Conservation (phyloP, 2,329 filamentous ascomycete genomes). For the Penicillium sp. region DNA sequence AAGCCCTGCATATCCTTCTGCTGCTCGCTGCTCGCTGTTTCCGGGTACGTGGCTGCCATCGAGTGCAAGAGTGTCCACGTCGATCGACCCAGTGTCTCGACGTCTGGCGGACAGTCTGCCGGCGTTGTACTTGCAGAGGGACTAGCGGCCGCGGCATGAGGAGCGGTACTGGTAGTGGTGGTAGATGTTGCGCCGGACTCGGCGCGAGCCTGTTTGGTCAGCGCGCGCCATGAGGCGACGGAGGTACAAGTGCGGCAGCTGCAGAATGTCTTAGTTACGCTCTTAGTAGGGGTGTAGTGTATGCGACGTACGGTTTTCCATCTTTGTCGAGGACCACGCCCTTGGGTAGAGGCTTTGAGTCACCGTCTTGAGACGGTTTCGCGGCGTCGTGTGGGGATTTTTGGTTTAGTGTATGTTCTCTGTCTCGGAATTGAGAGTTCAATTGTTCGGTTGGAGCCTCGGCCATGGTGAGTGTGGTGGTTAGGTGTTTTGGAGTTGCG, state of each 20-base stretch:
- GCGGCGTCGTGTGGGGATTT: slow-evolving; percentile 14
- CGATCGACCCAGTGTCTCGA: slow-evolving; percentile 75
- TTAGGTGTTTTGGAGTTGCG: not conserved
- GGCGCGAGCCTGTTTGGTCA: slow-evolving; percentile 36
- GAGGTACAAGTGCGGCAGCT: slow-evolving; percentile 48
- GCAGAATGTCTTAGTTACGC: not conserved
- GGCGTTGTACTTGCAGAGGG: slow-evolving; percentile 34
- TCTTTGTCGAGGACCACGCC: slow-evolving; percentile 48
- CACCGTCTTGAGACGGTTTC: slow-evolving; percentile 21
- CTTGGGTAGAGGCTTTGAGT: slow-evolving; percentile 35
- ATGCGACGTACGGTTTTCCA: slow-evolving; percentile 44
- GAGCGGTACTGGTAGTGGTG: slow-evolving; percentile 33
- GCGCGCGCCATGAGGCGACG: slow-evolving; percentile 42
- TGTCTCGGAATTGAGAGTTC: slow-evolving; percentile 11
- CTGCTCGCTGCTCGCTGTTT: slow-evolving; percentile 58
- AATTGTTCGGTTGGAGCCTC: slow-evolving; percentile 22
- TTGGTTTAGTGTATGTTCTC: slow-evolving; percentile 7
- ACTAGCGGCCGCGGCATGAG: slow-evolving; percentile 31
- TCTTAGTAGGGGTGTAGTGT: not conserved
- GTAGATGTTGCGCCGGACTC: slow-evolving; percentile 12
- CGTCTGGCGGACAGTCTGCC: slow-evolving; percentile 79
- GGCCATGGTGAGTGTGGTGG: slow-evolving; percentile 11
- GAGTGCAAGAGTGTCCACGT: slow-evolving; percentile 93
- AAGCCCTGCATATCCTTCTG: slow-evolving; percentile 74
- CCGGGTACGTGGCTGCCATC: slow-evolving; percentile 81